Percentiles rank a stretch among this genome's conserved stretches.
phyloP scores from a whole-genome alignment of 768 basidiomycete species.

The Mycena epipterygia region DNA sequence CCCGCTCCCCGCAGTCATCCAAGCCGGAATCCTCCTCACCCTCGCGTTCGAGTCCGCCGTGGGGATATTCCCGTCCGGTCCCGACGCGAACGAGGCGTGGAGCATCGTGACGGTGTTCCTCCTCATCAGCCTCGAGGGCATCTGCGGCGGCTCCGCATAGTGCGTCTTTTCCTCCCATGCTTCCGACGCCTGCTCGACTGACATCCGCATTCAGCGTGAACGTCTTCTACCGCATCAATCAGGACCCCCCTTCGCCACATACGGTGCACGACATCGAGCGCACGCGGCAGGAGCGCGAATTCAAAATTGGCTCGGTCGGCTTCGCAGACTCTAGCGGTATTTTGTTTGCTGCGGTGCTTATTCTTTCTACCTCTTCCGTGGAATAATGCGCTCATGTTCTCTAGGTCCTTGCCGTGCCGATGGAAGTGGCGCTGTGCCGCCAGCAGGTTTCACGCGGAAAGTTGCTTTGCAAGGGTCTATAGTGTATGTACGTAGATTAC shows the following conservation, averaged over 20 bases:
- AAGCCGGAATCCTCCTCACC: constrained; percentile 73
- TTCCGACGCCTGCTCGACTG: background rate
- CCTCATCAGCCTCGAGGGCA: constrained; percentile 89
- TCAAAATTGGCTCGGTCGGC: constrained; percentile 92
- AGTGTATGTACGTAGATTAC: constrained; percentile 14
- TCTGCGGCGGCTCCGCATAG: constrained; percentile 96
- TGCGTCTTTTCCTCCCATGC: constrained; percentile 54
- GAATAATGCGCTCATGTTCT: no score
- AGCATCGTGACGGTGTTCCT: constrained; percentile 78
- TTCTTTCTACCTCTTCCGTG: no score
- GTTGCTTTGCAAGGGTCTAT: constrained; percentile 69
- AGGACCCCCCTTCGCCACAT: constrained; percentile 68
- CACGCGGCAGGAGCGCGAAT: constrained; percentile 84
- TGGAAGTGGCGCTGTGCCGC: constrained; percentile 82
- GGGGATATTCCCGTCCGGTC: constrained; percentile 67
- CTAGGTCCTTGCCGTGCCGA: constrained; percentile 80
- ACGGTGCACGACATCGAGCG: constrained; percentile 67
- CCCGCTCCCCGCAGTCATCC: constrained; percentile 81
- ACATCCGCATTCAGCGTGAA: constrained; percentile 72
- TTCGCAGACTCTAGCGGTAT: constrained; percentile 88
- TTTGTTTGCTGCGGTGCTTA: constrained; percentile 69
- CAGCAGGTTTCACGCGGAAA: constrained; percentile 80
- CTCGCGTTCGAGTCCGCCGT: constrained; percentile 77
- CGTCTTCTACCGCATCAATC: constrained; percentile 87
- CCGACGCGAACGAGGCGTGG: constrained; percentile 49